Evolutionary conservation across 176 grass and related monocot species (phyloP).

Genomic region (Otatea glauca): DNA sequence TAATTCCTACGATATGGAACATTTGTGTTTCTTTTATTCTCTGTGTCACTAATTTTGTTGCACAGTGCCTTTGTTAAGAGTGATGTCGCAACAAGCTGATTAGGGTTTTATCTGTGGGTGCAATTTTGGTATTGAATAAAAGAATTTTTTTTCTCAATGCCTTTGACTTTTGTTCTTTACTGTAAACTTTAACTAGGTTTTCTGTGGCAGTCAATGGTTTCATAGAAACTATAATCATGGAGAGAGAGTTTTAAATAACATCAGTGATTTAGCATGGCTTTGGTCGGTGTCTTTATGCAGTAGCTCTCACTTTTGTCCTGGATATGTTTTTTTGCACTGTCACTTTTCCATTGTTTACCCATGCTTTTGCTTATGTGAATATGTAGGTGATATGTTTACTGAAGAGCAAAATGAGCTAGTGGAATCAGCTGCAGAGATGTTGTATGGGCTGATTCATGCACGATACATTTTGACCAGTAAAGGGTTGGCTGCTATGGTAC

Average conservation of each 20-base stretch:
- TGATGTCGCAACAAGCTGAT: background rate
- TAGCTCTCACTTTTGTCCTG: background rate
- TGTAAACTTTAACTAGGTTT: slow-evolving; percentile 11
- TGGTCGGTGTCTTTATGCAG: background rate
- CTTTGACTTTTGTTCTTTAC: background rate
- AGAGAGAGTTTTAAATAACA: slow-evolving; percentile 12
- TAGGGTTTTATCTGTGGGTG: background rate
- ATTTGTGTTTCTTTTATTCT: background rate
- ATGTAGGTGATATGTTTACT: slow-evolving; percentile 77
- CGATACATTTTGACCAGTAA: slow-evolving; percentile 93
- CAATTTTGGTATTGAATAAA: slow-evolving; percentile 4
- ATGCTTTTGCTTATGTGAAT: slow-evolving; percentile 39
- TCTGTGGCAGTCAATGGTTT: background rate
- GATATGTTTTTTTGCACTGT: background rate
- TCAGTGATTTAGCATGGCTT: slow-evolving; percentile 1
- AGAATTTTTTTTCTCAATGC: background rate
- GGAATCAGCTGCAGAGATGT: slow-evolving; percentile 93
- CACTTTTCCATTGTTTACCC: background rate
- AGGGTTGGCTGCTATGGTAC: slow-evolving; percentile 84
- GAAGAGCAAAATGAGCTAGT: slow-evolving; percentile 86
- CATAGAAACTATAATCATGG: slow-evolving; percentile 18
- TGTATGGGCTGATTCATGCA: slow-evolving; percentile 91
- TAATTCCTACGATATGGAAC: background rate
- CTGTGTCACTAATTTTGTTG: background rate
- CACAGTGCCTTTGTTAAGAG: background rate